Conservation (phyloP, 352 stramenopile species). For the Phytophthora chlamydospora region DNA sequence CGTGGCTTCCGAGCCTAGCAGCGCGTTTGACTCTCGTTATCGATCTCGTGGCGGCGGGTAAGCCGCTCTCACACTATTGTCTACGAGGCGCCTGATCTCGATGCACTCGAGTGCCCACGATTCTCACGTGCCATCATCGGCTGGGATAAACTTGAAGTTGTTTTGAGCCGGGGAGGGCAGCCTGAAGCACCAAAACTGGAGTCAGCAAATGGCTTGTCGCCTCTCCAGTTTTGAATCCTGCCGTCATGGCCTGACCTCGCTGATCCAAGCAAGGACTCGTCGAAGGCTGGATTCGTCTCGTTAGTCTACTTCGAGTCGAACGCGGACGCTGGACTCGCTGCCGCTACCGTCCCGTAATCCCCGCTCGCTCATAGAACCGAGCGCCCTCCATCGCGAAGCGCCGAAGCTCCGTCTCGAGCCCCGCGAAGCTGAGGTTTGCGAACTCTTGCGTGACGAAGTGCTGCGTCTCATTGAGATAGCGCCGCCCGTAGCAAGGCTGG, state of each 20-base stretch:
- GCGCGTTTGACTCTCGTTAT: too few relatives aligned
- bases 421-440: conserved; percentile 33
- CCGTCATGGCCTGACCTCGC: too few relatives aligned
- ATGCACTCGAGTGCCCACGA: conserved; percentile 5
- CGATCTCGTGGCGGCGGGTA: too few relatives aligned
- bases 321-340: not conserved
- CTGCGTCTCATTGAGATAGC: conserved; percentile 33
- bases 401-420: conserved; percentile 41
- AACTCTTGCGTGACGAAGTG: conserved; percentile 48
- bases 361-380: conserved; percentile 26
- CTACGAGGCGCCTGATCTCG: too few relatives aligned
- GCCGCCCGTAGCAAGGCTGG: conserved; percentile 65
- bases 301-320: too few relatives aligned
- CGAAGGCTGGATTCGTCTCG: too few relatives aligned
- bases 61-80: too few relatives aligned
- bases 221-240: too few relatives aligned
- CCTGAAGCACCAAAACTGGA: not conserved
- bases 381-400: conserved; percentile 41
- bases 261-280: too few relatives aligned
- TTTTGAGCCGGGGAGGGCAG: conserved; percentile 2
- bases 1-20: too few relatives aligned
- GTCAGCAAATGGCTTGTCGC: not conserved
- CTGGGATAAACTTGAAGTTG: conserved; percentile 2
- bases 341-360: conserved; percentile 20
- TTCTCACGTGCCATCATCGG: not conserved